phyloP scores from a whole-genome alignment of 1,284 basidiomycete genomes.

The Papiliotrema fonsecae region DNA sequence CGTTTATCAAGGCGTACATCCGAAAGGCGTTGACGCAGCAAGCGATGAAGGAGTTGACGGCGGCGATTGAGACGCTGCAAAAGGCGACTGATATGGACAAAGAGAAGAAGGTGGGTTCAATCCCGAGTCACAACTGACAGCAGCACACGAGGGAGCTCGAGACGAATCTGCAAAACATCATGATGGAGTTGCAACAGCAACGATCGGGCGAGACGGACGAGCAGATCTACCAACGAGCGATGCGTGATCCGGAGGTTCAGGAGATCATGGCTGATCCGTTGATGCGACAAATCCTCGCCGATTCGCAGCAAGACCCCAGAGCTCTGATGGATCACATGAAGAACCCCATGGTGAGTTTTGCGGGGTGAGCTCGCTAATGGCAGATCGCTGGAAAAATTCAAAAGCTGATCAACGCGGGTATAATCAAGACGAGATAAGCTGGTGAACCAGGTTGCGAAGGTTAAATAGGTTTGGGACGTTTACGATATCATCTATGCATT shows the following conservation, averaged over 20 bases:
- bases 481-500: too few relatives aligned
- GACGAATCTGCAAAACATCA: conserved; percentile 70
- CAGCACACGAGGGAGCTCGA: conserved; percentile 72
- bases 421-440: conserved; percentile 22
- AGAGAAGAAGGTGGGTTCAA: conserved; percentile 58
- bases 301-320: conserved; percentile 84
- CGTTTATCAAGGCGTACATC: conserved; percentile 92
- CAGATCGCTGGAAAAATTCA: conserved; percentile 49
- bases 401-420: conserved; percentile 86
- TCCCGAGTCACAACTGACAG: background rate
- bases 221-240: conserved; percentile 66
- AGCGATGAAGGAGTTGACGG: conserved; percentile 86
- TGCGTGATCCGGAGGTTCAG: conserved; percentile 70
- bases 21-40: conserved; percentile 84
- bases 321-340: conserved; percentile 96
- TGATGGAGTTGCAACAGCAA: conserved; percentile 74
- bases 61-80: conserved; percentile 76
- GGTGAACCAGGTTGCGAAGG: background rate
- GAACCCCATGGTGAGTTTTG: conserved; percentile 60
- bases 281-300: conserved; percentile 69
- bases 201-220: conserved; percentile 87
- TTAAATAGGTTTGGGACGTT: too few relatives aligned
- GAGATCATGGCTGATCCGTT: conserved; percentile 51
- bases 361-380: conserved; percentile 1
- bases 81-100: conserved; percentile 67